Evolutionary conservation across 2,329 filamentous ascomycete genomes (phyloP), one percentile per base, ranked within the genome.

Genomic region (Emydomyces testavorans): DNA sequence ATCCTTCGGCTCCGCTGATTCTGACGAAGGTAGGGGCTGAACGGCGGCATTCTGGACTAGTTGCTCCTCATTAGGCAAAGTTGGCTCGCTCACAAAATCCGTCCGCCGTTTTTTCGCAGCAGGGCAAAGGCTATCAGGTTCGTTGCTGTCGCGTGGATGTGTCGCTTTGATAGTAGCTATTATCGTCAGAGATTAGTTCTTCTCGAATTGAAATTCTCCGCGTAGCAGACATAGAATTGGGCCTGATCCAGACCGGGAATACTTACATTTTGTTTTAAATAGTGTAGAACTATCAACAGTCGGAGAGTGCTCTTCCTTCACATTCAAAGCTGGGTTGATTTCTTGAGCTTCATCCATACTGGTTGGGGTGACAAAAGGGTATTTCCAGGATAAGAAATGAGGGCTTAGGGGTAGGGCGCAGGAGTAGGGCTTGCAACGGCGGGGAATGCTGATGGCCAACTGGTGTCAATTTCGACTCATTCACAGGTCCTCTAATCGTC

Each of bases 361-460:
- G 43, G 48, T 40, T 36, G 41, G 42, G 36, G 26, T 50, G 48
- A 49, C 34, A 43, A 37, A 42, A 23, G 34, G 51, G 52, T 56
- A 59, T 60, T 65, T 67, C 66, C 66, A 59, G 62, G 65, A 69
- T 62, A 57, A 69, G 66, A 67, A 69, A 69, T 69, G 60, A 69
- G 66, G 66, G 66, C 64, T 69, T 69, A 69, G 66, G 66, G 65
- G 57, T 67, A 69, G 66, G 66, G 66, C 66, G 65, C 63, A 59
- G 55, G 57, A 57, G 60, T 69, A 69, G 66, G 66, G 66, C 65
- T 69, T 59, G 52, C 8, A n/a, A n/a, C n/a, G n/a, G n/a, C 15
- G 46, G 37, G 50, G 43, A 40, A 46, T 46, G 23, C 31, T 49
- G 43, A 28, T 50, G 42, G 42, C 24, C 10, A 16, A 31, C n/a